Evolutionary conservation across 345 rosid genomes (phyloP).

Genomic region (Hypericum androsaemum): DNA sequence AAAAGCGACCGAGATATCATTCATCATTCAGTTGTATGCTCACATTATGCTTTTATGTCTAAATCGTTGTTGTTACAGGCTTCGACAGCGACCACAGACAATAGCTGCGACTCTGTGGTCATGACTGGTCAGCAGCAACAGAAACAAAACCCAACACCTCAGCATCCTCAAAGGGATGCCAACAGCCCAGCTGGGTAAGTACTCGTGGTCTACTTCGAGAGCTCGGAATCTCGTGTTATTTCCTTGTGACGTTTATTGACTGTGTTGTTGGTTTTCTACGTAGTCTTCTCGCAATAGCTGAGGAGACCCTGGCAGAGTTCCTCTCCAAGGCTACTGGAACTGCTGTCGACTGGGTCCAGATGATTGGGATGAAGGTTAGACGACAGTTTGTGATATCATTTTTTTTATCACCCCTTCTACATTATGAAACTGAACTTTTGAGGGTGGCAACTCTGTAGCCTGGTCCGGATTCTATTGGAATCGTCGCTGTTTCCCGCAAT

Average conservation of each 20-base stretch:
- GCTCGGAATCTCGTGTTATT: background rate
- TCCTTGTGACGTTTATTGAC: conserved; percentile 1
- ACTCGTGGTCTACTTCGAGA: background rate
- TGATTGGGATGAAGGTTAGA: conserved; percentile 99
- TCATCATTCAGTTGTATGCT: too few relatives aligned
- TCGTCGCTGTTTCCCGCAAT: conserved; percentile 97
- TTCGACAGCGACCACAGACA: conserved; percentile 94
- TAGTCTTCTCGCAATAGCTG: conserved; percentile 87
- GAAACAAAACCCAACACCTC: conserved; percentile 92
- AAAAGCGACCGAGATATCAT: too few relatives aligned
- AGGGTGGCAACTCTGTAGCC: conserved; percentile 40
- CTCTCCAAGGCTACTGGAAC: conserved; percentile 97
- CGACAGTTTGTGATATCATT: background rate
- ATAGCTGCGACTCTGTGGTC: conserved; percentile 99
- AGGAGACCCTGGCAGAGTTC: conserved; percentile 93
- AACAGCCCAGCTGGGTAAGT: conserved; percentile 96
- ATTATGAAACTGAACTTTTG: background rate
- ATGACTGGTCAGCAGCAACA: conserved; percentile 93
- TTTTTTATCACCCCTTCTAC: background rate
- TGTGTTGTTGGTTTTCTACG: background rate
- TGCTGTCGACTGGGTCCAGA: conserved; percentile 99
- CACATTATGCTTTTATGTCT: too few relatives aligned
- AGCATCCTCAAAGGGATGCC: conserved; percentile 90
- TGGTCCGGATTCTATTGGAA: conserved; percentile 99
- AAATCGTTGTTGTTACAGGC: conserved; percentile 27